Evolutionary conservation across 306 rosid species (phyloP).

Genomic region (Biancaea sappan): DNA sequence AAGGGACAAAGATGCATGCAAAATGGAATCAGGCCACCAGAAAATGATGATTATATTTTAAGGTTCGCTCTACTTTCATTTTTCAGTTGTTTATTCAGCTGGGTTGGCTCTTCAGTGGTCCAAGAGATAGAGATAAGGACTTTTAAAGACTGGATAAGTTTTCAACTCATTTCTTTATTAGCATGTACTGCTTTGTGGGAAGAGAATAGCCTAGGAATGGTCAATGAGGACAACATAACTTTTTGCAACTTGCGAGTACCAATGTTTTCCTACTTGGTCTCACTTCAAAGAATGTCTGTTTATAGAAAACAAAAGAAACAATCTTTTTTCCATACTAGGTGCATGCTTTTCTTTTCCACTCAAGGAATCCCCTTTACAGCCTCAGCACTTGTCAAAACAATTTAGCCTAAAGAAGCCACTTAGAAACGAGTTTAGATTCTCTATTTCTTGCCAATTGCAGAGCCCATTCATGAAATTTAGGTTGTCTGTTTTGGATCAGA

Average conservation of each 20-base stretch:
- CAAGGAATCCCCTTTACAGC: conserved; percentile 47
- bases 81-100: conserved; percentile 28
- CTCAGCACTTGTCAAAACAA: conserved; percentile 34
- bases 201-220: neutral
- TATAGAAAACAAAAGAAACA: neutral
- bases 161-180: conserved; percentile 26
- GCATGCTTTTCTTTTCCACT: conserved; percentile 15
- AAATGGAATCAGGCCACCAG: conserved; percentile 37
- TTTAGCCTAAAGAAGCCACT: conserved; percentile 24
- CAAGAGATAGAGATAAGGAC: conserved; percentile 31
- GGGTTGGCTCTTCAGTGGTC: conserved; percentile 35
- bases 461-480: too few species aligned
- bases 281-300: conserved; percentile 28
- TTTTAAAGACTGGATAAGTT: conserved; percentile 29
- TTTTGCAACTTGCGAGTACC: conserved; percentile 29
- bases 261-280: conserved; percentile 10
- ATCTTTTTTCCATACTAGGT: conserved; percentile 27
- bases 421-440: too few species aligned
- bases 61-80: conserved; percentile 15
- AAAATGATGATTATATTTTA: conserved; percentile 24
- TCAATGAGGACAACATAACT: conserved; percentile 21
- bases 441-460: too few species aligned
- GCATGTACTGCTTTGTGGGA: conserved; percentile 11
- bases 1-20: conserved; percentile 32
- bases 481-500: too few species aligned